phyloP scores from a whole-genome alignment of 148 eudicot species.

The Diospyros kaki region DNA sequence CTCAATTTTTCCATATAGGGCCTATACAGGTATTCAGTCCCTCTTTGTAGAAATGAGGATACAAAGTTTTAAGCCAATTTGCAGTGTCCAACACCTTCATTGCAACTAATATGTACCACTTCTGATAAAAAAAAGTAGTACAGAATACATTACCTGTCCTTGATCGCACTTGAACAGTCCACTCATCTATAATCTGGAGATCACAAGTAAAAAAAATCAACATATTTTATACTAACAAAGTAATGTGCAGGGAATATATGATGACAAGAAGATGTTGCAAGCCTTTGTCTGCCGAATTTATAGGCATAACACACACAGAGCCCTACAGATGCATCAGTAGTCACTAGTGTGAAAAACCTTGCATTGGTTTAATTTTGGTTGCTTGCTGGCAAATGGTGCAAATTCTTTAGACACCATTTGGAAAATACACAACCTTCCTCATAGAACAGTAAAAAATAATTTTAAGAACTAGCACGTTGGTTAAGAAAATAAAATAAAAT shows the following conservation, averaged over 20 bases:
- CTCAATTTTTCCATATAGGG: too few species aligned
- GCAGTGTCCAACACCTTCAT: not conserved
- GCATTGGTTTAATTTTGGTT: constrained; percentile 55
- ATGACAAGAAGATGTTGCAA: constrained; percentile 28
- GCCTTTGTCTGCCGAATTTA: constrained; percentile 7
- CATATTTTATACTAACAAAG: not conserved
- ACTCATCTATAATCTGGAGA: constrained; percentile 70
- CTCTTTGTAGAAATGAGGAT: not conserved
- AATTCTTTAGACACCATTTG: constrained; percentile 68
- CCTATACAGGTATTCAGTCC: too few species aligned
- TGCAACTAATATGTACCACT: too few species aligned
- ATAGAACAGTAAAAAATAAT: not conserved
- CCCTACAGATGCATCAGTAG: constrained; percentile 12
- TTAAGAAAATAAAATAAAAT: not conserved
- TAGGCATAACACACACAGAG: constrained; percentile 22
- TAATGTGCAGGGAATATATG: not conserved
- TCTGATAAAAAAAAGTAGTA: too few species aligned
- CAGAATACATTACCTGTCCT: constrained; percentile 38
- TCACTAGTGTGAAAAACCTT: constrained; percentile 13
- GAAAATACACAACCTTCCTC: constrained; percentile 54
- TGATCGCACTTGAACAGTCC: constrained; percentile 61
- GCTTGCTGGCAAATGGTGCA: constrained; percentile 85
- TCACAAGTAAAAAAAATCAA: constrained; percentile 12
- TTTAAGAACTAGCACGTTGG: not conserved
- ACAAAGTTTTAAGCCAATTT: constrained; percentile 5